Base-by-base conservation (phyloP, 495 filamentous ascomycete genomes). In the Neurospora sp. region DNA sequence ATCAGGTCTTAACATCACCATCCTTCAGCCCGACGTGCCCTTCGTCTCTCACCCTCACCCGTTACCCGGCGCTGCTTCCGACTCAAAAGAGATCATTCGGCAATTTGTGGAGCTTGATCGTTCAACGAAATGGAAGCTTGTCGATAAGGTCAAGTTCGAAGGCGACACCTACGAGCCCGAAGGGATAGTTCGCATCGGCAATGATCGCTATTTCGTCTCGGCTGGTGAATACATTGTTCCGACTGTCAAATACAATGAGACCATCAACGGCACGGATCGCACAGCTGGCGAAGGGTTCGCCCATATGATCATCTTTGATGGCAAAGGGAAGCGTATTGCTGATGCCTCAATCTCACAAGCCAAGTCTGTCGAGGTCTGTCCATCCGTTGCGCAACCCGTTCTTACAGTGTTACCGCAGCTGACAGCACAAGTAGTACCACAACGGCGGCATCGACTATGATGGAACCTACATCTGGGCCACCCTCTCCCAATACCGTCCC, bases 371-470 rank as follows among this genome's bases (percentile, higher is more conserved):
- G 78, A 82, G 72, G 72, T 73, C 20, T 38, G 46, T 71, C 27
- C 12, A 4, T 20, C 71, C 16, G 14, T 23, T 49, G 16, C 16
- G 44, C 35, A 23, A 20, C n/a, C 49, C 14, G 39, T 20, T 39
- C 69, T 27, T 20, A 8, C n/a, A 41, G 23, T 20, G 69, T 20
- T 20, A 41, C 69, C n/a, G 18, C 35, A 12, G 69, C 39, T 41
- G 35, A 38, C 69, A 41, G 69, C 9, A 20, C 39, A 18, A 46
- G 11, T 39, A 78, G 72, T 83, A 83, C 69, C 82, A 83, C 74
- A 74, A 72, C 40, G 81, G 82, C 10, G 82, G 82, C 6, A 77
- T 84, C 41, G 82, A 83, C 70, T 84, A 83, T 66, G 82, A 84
- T 71, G 82, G 82, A n/a, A 77, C 76, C 9, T 82, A 80, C 39